phyloP scores from a whole-genome alignment of 148 eudicot genomes.

The Persicaria tinctoria region DNA sequence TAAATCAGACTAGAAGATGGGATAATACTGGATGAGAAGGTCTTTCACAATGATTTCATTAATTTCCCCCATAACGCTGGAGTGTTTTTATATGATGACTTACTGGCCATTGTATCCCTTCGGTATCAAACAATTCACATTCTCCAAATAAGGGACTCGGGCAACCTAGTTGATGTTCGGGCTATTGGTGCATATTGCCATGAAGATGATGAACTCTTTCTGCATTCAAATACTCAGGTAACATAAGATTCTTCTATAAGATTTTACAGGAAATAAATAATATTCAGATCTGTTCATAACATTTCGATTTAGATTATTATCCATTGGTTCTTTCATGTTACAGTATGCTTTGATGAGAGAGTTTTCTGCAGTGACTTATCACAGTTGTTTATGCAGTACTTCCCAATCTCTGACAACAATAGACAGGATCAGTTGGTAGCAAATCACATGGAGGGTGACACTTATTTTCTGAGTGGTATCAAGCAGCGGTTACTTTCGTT shows the following conservation, averaged over 20 bases:
- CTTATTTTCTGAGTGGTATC: conserved; percentile 63
- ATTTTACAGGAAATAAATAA: neutral
- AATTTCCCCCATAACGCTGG: conserved; percentile 78
- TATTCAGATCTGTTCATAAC: neutral
- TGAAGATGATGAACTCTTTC: conserved; percentile 94
- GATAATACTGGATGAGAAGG: conserved; percentile 71
- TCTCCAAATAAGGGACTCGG: conserved; percentile 90
- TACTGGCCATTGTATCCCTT: conserved; percentile 85
- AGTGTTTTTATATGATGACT: conserved; percentile 82
- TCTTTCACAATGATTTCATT: conserved; percentile 78
- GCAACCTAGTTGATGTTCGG: conserved; percentile 77
- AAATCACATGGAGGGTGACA: conserved; percentile 36
- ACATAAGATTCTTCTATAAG: conserved; percentile 12
- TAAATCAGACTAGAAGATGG: conserved; percentile 83
- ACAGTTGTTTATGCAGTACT: conserved; percentile 29
- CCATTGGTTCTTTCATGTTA: neutral
- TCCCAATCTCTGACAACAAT: conserved; percentile 28
- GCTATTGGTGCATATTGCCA: conserved; percentile 84
- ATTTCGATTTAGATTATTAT: neutral
- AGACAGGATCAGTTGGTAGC: conserved; percentile 29
- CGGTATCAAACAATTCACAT: conserved; percentile 90
- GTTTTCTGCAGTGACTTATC: conserved; percentile 1
- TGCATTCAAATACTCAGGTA: conserved; percentile 79
- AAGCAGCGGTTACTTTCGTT: conserved; percentile 92
- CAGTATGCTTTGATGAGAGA: neutral